A percentile compares a stretch with the other conserved stretches of the same genome.
Evolutionary conservation across 108 stramenopile species (phyloP).

Genomic region (Skeletonema marinoi): DNA sequence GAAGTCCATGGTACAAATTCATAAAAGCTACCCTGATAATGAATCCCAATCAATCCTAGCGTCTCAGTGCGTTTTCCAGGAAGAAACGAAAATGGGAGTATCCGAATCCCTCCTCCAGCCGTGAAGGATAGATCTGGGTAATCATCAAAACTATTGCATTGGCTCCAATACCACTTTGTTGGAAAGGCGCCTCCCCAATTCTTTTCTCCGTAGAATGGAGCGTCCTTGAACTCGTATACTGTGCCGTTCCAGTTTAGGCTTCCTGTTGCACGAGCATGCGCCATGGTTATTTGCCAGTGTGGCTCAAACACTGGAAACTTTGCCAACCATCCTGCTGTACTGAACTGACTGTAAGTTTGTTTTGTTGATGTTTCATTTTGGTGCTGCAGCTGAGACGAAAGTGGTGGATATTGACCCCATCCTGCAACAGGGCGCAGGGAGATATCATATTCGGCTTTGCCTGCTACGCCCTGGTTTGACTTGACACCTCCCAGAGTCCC

Average conservation of each 20-base stretch:
- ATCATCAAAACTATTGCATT: constrained; percentile 86
- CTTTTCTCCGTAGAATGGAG: constrained; percentile 91
- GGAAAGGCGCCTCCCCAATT: constrained; percentile 91
- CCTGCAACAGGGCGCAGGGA: constrained; percentile 63
- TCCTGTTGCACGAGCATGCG: constrained; percentile 78
- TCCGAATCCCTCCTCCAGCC: constrained; percentile 81
- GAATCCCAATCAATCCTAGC: constrained; percentile 75
- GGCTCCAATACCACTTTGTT: constrained; percentile 89
- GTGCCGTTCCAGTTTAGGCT: constrained; percentile 70
- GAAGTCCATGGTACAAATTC: constrained; percentile 90
- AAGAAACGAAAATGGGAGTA: constrained; percentile 65
- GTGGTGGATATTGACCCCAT: constrained; percentile 61
- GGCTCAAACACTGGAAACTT: constrained; percentile 83
- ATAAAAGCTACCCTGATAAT: constrained; percentile 77
- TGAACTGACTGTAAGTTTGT: constrained; percentile 53
- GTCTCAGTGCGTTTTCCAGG: constrained; percentile 58
- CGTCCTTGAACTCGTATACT: constrained; percentile 67
- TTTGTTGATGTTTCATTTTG: background rate
- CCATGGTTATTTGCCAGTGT: constrained; percentile 90
- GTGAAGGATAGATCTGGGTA: constrained; percentile 67
- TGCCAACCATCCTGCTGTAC: constrained; percentile 85
- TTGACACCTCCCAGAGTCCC: constrained; percentile 69
- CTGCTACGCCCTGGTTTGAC: constrained; percentile 45
- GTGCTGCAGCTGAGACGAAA: background rate
- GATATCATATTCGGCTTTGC: constrained; percentile 70